phyloP scores from a whole-genome alignment of 208 protist species.

The Crithidia sp. region DNA sequence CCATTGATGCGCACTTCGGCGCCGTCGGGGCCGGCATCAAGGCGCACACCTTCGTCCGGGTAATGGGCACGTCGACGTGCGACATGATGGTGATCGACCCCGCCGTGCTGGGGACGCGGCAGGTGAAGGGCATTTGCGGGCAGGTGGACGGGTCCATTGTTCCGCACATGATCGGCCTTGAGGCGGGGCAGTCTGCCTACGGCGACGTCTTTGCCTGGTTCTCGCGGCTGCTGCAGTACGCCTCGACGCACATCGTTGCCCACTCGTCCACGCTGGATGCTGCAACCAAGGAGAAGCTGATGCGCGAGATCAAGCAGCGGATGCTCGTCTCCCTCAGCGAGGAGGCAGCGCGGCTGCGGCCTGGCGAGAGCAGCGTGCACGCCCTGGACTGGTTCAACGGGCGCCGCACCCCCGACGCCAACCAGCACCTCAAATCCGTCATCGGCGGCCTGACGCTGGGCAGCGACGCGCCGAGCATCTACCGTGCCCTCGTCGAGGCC shows the following conservation, averaged over 20 bases:
- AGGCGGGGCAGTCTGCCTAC: slow-evolving; percentile 67
- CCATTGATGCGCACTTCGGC: slow-evolving; percentile 63
- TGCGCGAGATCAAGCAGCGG: slow-evolving; percentile 29
- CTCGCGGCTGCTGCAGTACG: slow-evolving; percentile 43
- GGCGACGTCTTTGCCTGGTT: slow-evolving; percentile 76
- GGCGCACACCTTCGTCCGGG: slow-evolving; percentile 50
- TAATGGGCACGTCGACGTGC: slow-evolving; percentile 76
- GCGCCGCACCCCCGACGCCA: slow-evolving; percentile 57
- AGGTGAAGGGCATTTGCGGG: slow-evolving; percentile 56
- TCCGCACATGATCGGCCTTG: slow-evolving; percentile 53
- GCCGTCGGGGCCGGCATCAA: slow-evolving; percentile 59
- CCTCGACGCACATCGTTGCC: slow-evolving; percentile 36
- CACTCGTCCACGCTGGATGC: slow-evolving; percentile 32
- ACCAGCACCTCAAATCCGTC: slow-evolving; percentile 50
- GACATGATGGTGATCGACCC: slow-evolving; percentile 67
- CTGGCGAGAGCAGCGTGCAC: slow-evolving; percentile 29
- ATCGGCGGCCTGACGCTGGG: slow-evolving; percentile 52
- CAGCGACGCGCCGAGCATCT: slow-evolving; percentile 51
- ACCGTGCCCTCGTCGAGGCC: slow-evolving; percentile 53
- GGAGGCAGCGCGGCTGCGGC: slow-evolving; percentile 31
- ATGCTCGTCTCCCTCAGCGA: slow-evolving; percentile 37
- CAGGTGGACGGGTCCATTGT: slow-evolving; percentile 68
- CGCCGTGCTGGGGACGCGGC: slow-evolving; percentile 29
- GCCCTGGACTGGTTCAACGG: slow-evolving; percentile 75
- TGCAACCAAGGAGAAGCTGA: slow-evolving; percentile 35